These are phyloP conservation scores for Melianthus villosus DNA, from an alignment of 441 rosid species.

Conservation along the genomic window DNA sequence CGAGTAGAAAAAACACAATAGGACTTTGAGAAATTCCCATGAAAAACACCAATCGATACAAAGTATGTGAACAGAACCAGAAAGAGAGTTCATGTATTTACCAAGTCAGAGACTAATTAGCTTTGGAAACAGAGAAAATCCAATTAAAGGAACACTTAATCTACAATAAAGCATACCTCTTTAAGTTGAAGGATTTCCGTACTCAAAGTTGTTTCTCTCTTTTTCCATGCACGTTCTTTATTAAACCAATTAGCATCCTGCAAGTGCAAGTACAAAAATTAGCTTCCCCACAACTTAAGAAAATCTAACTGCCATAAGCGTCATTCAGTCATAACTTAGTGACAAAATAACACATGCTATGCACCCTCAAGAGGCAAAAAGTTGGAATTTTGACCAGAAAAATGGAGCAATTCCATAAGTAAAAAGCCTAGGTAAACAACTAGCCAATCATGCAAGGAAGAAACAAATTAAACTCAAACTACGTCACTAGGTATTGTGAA, in stretches of 20 bases:
- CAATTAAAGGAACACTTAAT: no score
- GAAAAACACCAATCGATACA: no score
- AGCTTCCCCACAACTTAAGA: neutral
- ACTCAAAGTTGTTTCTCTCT: conserved; percentile 25
- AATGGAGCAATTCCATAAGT: neutral
- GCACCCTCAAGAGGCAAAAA: neutral
- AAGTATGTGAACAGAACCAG: no score
- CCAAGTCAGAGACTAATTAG: no score
- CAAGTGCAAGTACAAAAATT: conserved; percentile 5
- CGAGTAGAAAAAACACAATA: no score
- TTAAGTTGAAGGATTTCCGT: conserved; percentile 22
- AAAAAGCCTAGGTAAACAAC: neutral
- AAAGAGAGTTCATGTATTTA: no score
- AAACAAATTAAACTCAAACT: neutral
- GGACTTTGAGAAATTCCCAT: no score
- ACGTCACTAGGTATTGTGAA: neutral
- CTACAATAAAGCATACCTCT: conserved; percentile 20
- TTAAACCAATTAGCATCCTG: conserved; percentile 29
- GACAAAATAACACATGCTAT: neutral
- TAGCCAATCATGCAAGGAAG: neutral
- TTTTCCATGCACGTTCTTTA: conserved; percentile 37
- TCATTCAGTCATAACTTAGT: neutral
- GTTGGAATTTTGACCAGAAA: neutral
- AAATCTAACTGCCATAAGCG: neutral
- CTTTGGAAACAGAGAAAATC: no score